Conservation (phyloP, 2,329 filamentous ascomycete species). For the Didymella arachidicola region DNA sequence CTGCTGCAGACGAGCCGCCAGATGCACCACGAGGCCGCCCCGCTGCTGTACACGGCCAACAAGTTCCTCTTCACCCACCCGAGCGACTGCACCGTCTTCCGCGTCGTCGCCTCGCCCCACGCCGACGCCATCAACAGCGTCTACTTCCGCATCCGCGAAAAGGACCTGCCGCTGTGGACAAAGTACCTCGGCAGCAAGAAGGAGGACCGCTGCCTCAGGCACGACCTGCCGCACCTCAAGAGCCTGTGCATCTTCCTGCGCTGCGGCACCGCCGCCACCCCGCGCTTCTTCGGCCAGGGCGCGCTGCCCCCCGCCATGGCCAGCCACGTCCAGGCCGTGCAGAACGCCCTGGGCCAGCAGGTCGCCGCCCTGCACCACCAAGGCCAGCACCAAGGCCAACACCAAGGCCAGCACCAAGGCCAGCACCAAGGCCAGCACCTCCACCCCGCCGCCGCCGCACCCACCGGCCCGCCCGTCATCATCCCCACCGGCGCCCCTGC, state of each 20-base stretch:
- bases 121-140: constrained; percentile 41
- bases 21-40: constrained; percentile 45
- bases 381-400: constrained; percentile 27
- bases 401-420: too few relatives aligned
- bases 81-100: constrained; percentile 52
- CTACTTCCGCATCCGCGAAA: constrained; percentile 48
- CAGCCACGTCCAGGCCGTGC: constrained; percentile 36
- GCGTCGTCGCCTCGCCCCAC: constrained; percentile 42
- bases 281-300: constrained; percentile 20
- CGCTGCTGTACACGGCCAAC: constrained; percentile 48
- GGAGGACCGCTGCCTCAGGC: constrained; percentile 39
- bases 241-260: constrained; percentile 48
- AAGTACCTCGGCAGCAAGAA: constrained; percentile 45
- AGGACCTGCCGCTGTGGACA: constrained; percentile 49
- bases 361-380: constrained; percentile 39
- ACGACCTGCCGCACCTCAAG: constrained; percentile 48
- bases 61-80: constrained; percentile 51
- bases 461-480: too few relatives aligned
- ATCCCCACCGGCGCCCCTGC: not conserved
- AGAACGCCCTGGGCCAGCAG: constrained; percentile 39
- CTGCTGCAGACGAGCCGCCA: constrained; percentile 43
- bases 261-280: constrained; percentile 33
- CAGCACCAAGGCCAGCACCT: too few relatives aligned
- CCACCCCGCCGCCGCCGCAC: too few relatives aligned
- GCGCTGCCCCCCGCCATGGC: constrained; percentile 26